A percentile compares a stretch with the other conserved stretches of the same genome.
Evolutionary conservation across 352 stramenopile species (phyloP).

Genomic region (Phytophthora hybrid): DNA sequence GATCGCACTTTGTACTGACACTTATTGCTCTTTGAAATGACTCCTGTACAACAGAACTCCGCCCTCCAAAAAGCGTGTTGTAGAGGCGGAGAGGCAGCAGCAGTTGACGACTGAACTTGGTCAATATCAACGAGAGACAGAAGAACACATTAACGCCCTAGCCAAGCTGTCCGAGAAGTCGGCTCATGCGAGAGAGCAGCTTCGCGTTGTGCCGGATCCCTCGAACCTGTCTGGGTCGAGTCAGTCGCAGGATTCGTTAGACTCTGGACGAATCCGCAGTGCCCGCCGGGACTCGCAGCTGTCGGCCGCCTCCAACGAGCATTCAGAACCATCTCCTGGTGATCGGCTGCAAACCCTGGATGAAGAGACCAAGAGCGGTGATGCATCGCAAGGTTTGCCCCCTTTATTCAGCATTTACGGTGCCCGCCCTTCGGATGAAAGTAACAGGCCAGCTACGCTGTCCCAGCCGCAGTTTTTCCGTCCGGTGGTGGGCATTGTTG

Average conservation of each 20-base stretch:
- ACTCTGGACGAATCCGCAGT: conserved; percentile 13
- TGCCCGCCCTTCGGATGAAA: conserved; percentile 1
- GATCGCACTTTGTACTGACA: background rate
- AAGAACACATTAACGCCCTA: background rate
- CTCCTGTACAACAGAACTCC: conserved; percentile 20
- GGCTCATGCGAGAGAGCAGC: conserved; percentile 1
- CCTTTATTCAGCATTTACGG: conserved; percentile 32
- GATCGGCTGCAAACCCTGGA: conserved; percentile 23
- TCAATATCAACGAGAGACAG: background rate
- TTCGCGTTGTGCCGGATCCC: background rate
- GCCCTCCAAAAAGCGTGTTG: conserved; percentile 23
- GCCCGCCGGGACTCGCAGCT: conserved; percentile 26
- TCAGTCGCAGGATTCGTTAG: conserved; percentile 45
- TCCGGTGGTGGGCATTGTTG: background rate
- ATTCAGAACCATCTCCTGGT: conserved; percentile 38
- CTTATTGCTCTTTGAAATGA: background rate
- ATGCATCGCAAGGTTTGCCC: conserved; percentile 13
- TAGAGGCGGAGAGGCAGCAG: conserved; percentile 15
- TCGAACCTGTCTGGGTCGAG: conserved; percentile 36
- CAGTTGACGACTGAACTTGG: background rate
- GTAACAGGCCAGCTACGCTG: conserved; percentile 11
- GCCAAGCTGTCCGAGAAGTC: conserved; percentile 1
- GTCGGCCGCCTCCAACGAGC: conserved; percentile 31
- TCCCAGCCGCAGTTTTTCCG: conserved; percentile 16
- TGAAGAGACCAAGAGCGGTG: conserved; percentile 33